Evolutionary conservation across 2,329 filamentous ascomycete species (phyloP).

Genomic region (Penicillium brasilianum): DNA sequence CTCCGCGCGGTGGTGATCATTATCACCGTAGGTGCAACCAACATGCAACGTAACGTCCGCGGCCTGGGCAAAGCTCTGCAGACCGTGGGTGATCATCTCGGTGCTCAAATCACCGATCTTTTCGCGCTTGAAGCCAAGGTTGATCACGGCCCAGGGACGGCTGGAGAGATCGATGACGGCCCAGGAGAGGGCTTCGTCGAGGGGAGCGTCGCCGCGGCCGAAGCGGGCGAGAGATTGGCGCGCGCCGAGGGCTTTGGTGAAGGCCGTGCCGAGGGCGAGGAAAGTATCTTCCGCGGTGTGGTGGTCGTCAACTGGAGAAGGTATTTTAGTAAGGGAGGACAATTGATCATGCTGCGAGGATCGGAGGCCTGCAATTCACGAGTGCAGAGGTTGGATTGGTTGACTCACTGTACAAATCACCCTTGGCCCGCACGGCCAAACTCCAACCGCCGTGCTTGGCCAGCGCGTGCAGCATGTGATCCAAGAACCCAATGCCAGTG

Average conservation of each 20-base stretch:
- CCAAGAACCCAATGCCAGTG: slow-evolving; percentile 95
- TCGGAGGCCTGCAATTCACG: not conserved
- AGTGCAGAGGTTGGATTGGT: not conserved
- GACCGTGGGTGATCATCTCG: slow-evolving; percentile 96
- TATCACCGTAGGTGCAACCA: slow-evolving; percentile 85
- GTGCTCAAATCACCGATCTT: slow-evolving; percentile 91
- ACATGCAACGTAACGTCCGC: slow-evolving; percentile 94
- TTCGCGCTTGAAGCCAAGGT: slow-evolving; percentile 84
- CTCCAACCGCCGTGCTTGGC: slow-evolving; percentile 97
- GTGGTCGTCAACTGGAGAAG: slow-evolving; percentile 83
- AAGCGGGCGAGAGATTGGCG: slow-evolving; percentile 86
- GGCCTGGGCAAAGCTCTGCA: slow-evolving; percentile 91
- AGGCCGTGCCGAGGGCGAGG: slow-evolving; percentile 85
- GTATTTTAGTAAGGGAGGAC: not conserved
- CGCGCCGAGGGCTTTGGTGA: slow-evolving; percentile 77
- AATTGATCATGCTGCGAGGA: not conserved
- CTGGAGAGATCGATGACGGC: slow-evolving; percentile 95
- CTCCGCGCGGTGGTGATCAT: slow-evolving; percentile 96
- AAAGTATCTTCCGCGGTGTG: slow-evolving; percentile 97
- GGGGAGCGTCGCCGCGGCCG: slow-evolving; percentile 85
- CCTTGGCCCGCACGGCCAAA: slow-evolving; percentile 78
- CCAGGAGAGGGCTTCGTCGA: slow-evolving; percentile 92
- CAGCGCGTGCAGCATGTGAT: slow-evolving; percentile 97
- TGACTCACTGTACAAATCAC: slow-evolving; percentile 83
- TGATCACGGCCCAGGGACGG: slow-evolving; percentile 81